Evolutionary conservation across 169 alveolate species (phyloP).

Genomic region (Plasmodium inui): DNA sequence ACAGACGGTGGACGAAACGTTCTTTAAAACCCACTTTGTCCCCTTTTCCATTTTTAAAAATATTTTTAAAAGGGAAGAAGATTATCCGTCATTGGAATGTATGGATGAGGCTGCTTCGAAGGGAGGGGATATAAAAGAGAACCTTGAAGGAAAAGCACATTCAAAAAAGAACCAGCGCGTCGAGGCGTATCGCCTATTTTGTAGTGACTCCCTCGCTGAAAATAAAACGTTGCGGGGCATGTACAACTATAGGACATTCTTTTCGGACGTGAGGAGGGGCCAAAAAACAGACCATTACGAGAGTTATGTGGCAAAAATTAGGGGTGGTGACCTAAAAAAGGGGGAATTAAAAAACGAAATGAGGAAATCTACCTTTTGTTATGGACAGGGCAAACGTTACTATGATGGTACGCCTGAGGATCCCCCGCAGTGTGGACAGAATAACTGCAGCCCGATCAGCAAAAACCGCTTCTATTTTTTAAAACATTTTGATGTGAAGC

Average conservation of each 20-base stretch:
- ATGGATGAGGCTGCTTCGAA: neutral
- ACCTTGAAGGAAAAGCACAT: neutral
- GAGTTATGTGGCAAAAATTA: neutral
- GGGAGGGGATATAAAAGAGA: neutral
- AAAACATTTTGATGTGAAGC: slow-evolving; percentile 36
- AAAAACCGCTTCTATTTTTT: slow-evolving; percentile 35
- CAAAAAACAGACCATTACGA: slow-evolving; percentile 19
- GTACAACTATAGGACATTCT: slow-evolving; percentile 12
- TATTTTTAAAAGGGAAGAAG: slow-evolving; percentile 8
- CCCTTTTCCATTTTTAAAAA: slow-evolving; percentile 59
- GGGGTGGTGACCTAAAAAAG: neutral
- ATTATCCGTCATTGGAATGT: neutral
- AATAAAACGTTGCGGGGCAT: neutral
- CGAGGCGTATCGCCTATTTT: neutral
- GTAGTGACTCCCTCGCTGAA: neutral
- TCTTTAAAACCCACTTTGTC: slow-evolving; percentile 26
- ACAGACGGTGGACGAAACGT: slow-evolving; percentile 12
- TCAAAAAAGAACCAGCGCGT: neutral
- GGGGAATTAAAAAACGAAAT: neutral
- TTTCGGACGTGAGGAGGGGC: slow-evolving; percentile 5
- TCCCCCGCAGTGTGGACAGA: neutral
- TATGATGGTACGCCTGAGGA: neutral
- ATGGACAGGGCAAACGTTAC: neutral
- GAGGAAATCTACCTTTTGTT: neutral
- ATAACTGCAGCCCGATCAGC: neutral